Evolutionary conservation across 2,329 filamentous ascomycete species (phyloP).

Genomic region (Pseudodiploospora longispora): DNA sequence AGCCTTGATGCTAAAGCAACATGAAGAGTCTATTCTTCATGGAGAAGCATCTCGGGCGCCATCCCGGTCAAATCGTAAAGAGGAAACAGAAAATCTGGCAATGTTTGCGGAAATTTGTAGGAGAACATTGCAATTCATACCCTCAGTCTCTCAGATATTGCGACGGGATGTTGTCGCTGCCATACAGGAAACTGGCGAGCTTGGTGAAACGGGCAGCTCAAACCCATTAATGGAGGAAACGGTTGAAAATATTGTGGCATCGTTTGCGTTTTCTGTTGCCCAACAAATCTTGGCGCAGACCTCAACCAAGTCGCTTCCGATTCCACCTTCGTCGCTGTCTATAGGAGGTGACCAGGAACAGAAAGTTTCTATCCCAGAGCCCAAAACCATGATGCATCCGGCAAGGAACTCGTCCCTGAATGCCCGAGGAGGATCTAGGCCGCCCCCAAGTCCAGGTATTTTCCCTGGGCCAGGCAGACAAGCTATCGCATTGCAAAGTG

Average conservation of each 20-base stretch:
- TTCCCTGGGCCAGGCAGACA: conserved; percentile 43
- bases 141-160: conserved; percentile 69
- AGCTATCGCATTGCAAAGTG: conserved; percentile 27
- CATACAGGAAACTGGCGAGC: conserved; percentile 35
- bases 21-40: conserved; percentile 50
- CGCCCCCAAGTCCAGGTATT: conserved; percentile 40
- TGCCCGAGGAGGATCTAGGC: conserved; percentile 23
- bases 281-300: conserved; percentile 73
- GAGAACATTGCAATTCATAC: conserved; percentile 76
- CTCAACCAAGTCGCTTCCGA: conserved; percentile 57
- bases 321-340: conserved; percentile 50
- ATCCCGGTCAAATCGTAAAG: conserved; percentile 37
- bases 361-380: conserved; percentile 56
- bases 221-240: conserved; percentile 40
- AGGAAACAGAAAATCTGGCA: conserved; percentile 64
- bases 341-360: conserved; percentile 43
- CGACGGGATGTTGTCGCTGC: conserved; percentile 67
- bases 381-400: conserved; percentile 64
- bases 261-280: conserved; percentile 69
- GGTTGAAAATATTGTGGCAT: conserved; percentile 66
- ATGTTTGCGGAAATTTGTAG: conserved; percentile 82
- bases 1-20: conserved; percentile 52
- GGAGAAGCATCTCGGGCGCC: conserved; percentile 46
- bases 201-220: conserved; percentile 16
- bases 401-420: conserved; percentile 55